Base-by-base conservation (phyloP, 2,329 filamentous ascomycete species). In the Stagonosporopsis tanaceti region DNA sequence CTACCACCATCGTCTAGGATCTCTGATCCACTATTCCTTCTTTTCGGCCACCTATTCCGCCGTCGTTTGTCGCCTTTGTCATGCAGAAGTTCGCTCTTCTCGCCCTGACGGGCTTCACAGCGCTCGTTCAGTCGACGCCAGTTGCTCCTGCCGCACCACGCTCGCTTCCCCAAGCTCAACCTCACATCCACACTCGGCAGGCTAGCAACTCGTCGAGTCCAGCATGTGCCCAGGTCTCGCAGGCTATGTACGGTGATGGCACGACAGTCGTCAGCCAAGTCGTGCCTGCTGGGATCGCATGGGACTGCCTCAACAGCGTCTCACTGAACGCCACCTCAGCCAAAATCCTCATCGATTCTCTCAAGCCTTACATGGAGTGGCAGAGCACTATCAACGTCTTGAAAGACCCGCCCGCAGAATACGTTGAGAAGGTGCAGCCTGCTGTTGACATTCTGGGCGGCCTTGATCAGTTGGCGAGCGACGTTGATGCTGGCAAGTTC, bases 361-460 rank as follows among this genome's bases (percentile, higher is more conserved):
- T 82, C 12, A 73, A 74, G 15, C 77, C 79, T 3, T 82, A 79
- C 57, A 64, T 81, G 22, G 57, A 79, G 14, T 82, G 79, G 80
- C 80, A 82, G 66, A 79, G 77, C 38, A 82, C 79, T 3, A 66
- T 79, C n/a, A 69, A 72, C 15, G 76, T 70, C 27, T 65, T 82
- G 41, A 78, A 77, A 56, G 66, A 80, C 15, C 80, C 80, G 2
- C 80, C 80, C 6, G 67, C 71, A 5, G 79, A 82, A 55, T 82
- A 82, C 46, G 74, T 66, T 1, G 72, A 77, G 54, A 81, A 81
- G 63, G 72, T 82, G 0, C 80, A 81, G 58, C 67, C 72, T 24
- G 68, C 79, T 1, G 74, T 80, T 38, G 80, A 81, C 57, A 77
- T 82, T 41, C 67, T 76, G 25, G 77, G 65, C 14, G 75, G 76